Conservation (phyloP, 352 stramenopile species). For the Phytophthora ohioensis region DNA sequence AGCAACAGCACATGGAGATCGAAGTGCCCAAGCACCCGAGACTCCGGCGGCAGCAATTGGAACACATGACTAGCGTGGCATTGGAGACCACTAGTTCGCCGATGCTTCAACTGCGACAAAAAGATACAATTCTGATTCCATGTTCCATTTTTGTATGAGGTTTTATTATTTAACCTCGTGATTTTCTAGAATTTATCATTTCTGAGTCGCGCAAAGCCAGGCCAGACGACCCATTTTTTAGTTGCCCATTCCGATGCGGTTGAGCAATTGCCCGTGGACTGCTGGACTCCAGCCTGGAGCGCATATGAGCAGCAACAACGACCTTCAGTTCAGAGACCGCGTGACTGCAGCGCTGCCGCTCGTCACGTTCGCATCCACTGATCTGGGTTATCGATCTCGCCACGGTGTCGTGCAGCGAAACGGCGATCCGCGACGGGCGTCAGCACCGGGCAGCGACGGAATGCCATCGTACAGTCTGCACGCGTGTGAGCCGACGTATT, state of each 20-base stretch:
- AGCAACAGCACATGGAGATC: neutral
- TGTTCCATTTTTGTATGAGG: neutral
- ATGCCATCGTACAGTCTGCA: too few species aligned
- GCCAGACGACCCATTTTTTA: constrained; percentile 4
- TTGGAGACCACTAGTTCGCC: neutral
- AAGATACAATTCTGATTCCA: constrained; percentile 7
- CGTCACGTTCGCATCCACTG: neutral
- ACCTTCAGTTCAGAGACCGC: neutral
- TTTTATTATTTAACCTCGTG: constrained; percentile 8
- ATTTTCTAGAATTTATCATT: constrained; percentile 28
- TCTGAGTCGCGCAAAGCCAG: constrained; percentile 17
- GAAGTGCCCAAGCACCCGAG: neutral
- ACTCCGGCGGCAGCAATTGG: neutral
- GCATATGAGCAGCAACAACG: too few species aligned
- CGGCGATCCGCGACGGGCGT: neutral
- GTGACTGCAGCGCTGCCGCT: neutral
- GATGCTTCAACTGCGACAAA: constrained; percentile 17
- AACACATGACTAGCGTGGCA: too few species aligned
- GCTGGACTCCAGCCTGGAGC: too few species aligned
- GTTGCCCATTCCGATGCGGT: neutral
- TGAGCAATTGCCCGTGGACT: neutral
- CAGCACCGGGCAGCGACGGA: neutral
- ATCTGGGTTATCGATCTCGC: neutral
- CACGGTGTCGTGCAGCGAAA: constrained; percentile 1
- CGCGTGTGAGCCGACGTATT: too few species aligned